A percentile compares a stretch with the other conserved stretches of the same genome.
Conservation (phyloP, 1,284 basidiomycete genomes). For the Sporisorium sorghi region DNA sequence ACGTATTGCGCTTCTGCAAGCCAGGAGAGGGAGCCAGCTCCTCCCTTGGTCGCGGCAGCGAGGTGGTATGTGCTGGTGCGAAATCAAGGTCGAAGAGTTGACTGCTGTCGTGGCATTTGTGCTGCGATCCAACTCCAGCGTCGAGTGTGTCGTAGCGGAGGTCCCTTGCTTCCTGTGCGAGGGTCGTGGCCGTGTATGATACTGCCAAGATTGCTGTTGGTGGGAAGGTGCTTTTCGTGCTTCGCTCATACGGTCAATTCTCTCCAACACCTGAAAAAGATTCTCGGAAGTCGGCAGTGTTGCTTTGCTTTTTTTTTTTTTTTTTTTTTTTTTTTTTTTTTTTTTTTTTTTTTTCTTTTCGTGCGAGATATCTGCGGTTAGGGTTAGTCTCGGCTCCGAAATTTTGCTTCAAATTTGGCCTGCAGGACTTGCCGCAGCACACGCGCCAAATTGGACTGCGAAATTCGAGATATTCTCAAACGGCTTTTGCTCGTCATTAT, state of each 20-base stretch:
- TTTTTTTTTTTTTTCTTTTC: too few relatives aligned
- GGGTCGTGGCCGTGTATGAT: neutral
- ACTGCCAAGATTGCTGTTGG: neutral
- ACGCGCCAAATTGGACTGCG: neutral
- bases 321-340: too few relatives aligned
- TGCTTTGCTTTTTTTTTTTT: too few relatives aligned
- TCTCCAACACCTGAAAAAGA: neutral
- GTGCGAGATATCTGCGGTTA: neutral
- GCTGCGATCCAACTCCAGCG: neutral
- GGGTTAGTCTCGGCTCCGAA: slow-evolving; percentile 26
- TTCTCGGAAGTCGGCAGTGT: slow-evolving; percentile 31
- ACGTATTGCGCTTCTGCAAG: neutral
- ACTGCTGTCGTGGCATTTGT: neutral
- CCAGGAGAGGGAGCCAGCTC: slow-evolving; percentile 24
- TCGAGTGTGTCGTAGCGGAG: neutral
- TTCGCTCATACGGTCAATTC: slow-evolving; percentile 7
- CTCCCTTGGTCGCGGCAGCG: slow-evolving; percentile 22
- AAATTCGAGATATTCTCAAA: slow-evolving; percentile 7
- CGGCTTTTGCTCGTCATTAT: slow-evolving; percentile 2
- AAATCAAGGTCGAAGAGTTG: too few relatives aligned
- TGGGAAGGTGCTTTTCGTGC: neutral
- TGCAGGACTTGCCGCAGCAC: slow-evolving; percentile 44
- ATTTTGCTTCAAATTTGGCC: neutral
- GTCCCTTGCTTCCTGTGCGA: neutral
- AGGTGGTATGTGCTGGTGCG: neutral